Evolutionary conservation across 2,329 filamentous ascomycete genomes (phyloP).

Genomic region (Capronia americana): DNA sequence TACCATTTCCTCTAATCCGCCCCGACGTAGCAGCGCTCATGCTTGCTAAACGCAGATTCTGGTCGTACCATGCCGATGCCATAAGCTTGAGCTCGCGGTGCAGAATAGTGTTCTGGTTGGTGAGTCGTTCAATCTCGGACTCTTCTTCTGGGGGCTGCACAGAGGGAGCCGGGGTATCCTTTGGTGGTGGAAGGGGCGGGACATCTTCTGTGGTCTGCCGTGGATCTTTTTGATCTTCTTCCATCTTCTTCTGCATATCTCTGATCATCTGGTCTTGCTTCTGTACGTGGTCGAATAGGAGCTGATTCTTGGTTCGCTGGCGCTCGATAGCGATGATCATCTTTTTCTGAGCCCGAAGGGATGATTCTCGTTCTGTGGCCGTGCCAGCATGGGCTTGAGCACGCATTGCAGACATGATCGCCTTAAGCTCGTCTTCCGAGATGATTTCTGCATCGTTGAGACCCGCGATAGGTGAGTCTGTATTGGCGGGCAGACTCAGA

Average conservation of each 20-base stretch:
- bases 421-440: slow-evolving; percentile 39
- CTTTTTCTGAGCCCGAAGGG: slow-evolving; percentile 38
- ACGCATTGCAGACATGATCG: slow-evolving; percentile 40
- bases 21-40: slow-evolving; percentile 48
- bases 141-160: slow-evolving; percentile 18
- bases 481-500: slow-evolving; percentile 6
- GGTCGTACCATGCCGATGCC: slow-evolving; percentile 56
- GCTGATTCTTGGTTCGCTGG: slow-evolving; percentile 34
- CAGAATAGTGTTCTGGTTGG: slow-evolving; percentile 34
- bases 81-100: slow-evolving; percentile 53
- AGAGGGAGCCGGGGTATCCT: slow-evolving; percentile 17
- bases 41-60: slow-evolving; percentile 54
- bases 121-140: slow-evolving; percentile 33
- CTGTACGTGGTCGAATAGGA: slow-evolving; percentile 34
- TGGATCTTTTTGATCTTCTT: slow-evolving; percentile 13
- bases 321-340: slow-evolving; percentile 36
- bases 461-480: slow-evolving; percentile 5
- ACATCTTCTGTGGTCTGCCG: slow-evolving; percentile 15
- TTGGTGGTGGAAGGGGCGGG: slow-evolving; percentile 28
- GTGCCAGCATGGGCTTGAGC: slow-evolving; percentile 37
- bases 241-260: slow-evolving; percentile 31
- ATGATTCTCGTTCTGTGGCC: slow-evolving; percentile 33
- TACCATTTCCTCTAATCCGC: slow-evolving; percentile 48
- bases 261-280: slow-evolving; percentile 36
- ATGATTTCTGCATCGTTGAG: slow-evolving; percentile 29